Evolutionary conservation across 441 rosid species (phyloP), one percentile per base, ranked within the genome.

Genomic region (Aleurites moluccanus): DNA sequence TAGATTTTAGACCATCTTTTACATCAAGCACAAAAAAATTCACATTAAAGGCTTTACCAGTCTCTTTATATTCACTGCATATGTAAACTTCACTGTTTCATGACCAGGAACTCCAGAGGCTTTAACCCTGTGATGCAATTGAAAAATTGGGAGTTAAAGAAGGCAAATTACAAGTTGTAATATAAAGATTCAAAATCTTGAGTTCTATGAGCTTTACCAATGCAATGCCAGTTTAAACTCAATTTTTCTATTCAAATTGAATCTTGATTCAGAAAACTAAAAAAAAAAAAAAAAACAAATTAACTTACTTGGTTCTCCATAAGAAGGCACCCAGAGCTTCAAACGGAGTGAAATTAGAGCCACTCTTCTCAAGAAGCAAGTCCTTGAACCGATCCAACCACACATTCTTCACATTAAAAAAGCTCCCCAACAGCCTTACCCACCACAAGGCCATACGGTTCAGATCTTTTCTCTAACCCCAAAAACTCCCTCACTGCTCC

Each of bases 241-340:
- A 11, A 11, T 25, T 45, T 2, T 11, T 11, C 0, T 45, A 45
- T 14, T 13, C 6, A 28, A 61, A 15, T 10, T 16, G 6, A 42
- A 56, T 38, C 40, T 38, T 33, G 20, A 13, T 11, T 2, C 44
- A 25, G n/a, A 16, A 42, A 52, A 16, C 20, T 53, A 7, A 18
- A 11, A 44, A 30, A 18, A 44, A 10, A 7, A 18, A 11, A 44
- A 30, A 18, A 44, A 10, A 4, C 52, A 47, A 75, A 64, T 59
- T 47, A 67, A 78, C 93, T 88, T 86, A 92, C 97, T 94, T 94
- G 61, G 92, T 92, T 50, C 97, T 88, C 98, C 98, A 94, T 45
- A 94, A 78, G 70, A 88, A 90, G 59, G 96, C 96, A 47, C 98
- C 96, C 61, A 94, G 82, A 72, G 90, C 96, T 74, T 94, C 98